Evolutionary conservation across 2,329 filamentous ascomycete genomes (phyloP), one percentile per base, ranked within the genome.

Genomic region (Microcera coccophila): DNA sequence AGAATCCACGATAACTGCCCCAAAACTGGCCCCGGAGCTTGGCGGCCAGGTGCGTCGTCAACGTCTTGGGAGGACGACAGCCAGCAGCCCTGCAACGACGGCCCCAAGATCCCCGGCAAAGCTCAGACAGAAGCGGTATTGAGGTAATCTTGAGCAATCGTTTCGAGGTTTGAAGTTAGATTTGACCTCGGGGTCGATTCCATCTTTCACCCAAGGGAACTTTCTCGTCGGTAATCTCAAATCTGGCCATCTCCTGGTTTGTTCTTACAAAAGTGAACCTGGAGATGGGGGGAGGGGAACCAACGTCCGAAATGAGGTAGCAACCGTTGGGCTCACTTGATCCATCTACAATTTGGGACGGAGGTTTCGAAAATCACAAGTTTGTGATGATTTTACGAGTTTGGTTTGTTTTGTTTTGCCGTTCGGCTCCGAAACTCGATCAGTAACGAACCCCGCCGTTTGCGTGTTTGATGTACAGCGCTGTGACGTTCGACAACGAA

Each of bases 41-140:
- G 33, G 33, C 33, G 33, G 47, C 47, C 42, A 39, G 36, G 42
- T 48, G 15, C 26, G 28, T 29, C 20, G 16, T 15, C 41, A n/a
- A n/a, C n/a, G n/a, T 45, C 39, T 31, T 36, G 26, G 42, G 38
- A 45, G 42, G 33, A 35, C 33, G 15, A 20, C 17, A 20, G 33
- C 33, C 33, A 20, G 16, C 33, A 35, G 33, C 16, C 20, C 20
- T 9, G 20, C 18, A 35, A 45, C 33, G 39, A 38, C 38, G 36
- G 39, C 50, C 32, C 40, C 40, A 43, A 45, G 34, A n/a, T n/a
- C 39, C 53, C 53, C 36, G 36, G 47, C 42, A 31, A 56, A 37
- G 38, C 44, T 58, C 54, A 58, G 53, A 56, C 50, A 38, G 50
- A 44, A 47, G 47, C 44, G 50, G 54, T 42, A 58, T 53, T 45